A percentile compares a stretch with the other conserved stretches of the same genome.
Conservation (phyloP, 2,329 filamentous ascomycete species). For the Stenocarpella maydis region DNA sequence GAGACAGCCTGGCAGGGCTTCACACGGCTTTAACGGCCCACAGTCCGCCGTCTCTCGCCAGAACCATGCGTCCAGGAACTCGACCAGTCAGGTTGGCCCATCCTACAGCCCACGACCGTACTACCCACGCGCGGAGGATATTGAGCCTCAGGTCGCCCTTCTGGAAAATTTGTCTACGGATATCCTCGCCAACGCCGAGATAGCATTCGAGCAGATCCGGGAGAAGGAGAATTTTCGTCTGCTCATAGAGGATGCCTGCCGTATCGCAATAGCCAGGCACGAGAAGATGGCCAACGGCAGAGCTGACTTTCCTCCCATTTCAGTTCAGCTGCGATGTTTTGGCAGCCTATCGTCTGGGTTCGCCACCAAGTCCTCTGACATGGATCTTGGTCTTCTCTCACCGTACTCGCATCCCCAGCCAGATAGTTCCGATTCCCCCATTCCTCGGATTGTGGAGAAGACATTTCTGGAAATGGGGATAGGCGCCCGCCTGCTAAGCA, state of each 20-base stretch:
- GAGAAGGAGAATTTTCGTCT: slow-evolving; percentile 77
- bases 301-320: slow-evolving; percentile 58
- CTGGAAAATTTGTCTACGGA: slow-evolving; percentile 57
- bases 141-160: slow-evolving; percentile 56
- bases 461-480: slow-evolving; percentile 75
- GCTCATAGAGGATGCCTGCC: slow-evolving; percentile 71
- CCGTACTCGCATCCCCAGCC: slow-evolving; percentile 63
- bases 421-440: slow-evolving; percentile 63
- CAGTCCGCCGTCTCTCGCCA: slow-evolving; percentile 34
- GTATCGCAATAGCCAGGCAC: slow-evolving; percentile 61
- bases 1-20: slow-evolving; percentile 38
- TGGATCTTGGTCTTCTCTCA: slow-evolving; percentile 84
- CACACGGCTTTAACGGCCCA: slow-evolving; percentile 35
- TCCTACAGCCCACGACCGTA: slow-evolving; percentile 44
- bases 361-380: slow-evolving; percentile 86
- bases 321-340: slow-evolving; percentile 78
- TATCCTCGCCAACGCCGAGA: slow-evolving; percentile 68
- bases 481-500: slow-evolving; percentile 79
- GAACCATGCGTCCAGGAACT: slow-evolving; percentile 26
- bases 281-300: slow-evolving; percentile 54
- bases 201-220: slow-evolving; percentile 67
- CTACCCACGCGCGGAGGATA: slow-evolving; percentile 51
- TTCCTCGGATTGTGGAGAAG: slow-evolving; percentile 80
- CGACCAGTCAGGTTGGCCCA: slow-evolving; percentile 12
- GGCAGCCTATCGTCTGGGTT: slow-evolving; percentile 87